Percentiles rank a stretch among this genome's conserved stretches.
Evolutionary conservation across 805 yeast genomes (phyloP).

Genomic region (Yamadazyma ubonensis): DNA sequence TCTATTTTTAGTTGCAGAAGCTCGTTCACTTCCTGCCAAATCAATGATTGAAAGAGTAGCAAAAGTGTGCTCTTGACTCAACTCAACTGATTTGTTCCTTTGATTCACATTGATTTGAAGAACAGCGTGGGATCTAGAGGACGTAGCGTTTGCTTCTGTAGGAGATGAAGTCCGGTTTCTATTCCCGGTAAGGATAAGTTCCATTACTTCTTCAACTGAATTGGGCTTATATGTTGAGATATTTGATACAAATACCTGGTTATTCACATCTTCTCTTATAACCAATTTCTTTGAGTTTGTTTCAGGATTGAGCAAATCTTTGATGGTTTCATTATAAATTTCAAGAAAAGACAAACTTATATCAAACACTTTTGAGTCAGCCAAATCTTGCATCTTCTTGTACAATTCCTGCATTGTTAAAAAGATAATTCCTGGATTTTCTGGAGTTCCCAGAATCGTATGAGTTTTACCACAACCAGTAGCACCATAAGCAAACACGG

Average conservation of each 20-base stretch:
- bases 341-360: conserved; percentile 74
- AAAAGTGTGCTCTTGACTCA: conserved; percentile 65
- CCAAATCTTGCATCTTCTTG: conserved; percentile 52
- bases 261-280: conserved; percentile 69
- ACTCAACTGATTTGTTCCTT: conserved; percentile 56
- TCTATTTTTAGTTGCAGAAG: conserved; percentile 81
- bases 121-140: conserved; percentile 93
- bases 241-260: conserved; percentile 68
- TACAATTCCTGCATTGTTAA: conserved; percentile 77
- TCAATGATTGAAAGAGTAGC: conserved; percentile 88
- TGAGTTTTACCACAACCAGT: conserved; percentile 98
- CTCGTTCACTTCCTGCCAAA: conserved; percentile 93
- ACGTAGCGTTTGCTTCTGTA: conserved; percentile 86
- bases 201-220: conserved; percentile 74
- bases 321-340: conserved; percentile 85
- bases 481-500: conserved; percentile 95
- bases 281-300: conserved; percentile 46
- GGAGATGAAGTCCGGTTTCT: conserved; percentile 77
- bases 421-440: conserved; percentile 76
- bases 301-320: conserved; percentile 70
- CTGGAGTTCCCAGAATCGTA: conserved; percentile 76
- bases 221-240: conserved; percentile 61
- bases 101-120: conserved; percentile 74
- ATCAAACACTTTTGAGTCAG: conserved; percentile 57
- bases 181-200: conserved; percentile 70